A percentile compares a stretch with the other conserved stretches of the same genome.
Evolutionary conservation across 163 green algal genomes (phyloP).

Genomic region (Prototheca cutis): DNA sequence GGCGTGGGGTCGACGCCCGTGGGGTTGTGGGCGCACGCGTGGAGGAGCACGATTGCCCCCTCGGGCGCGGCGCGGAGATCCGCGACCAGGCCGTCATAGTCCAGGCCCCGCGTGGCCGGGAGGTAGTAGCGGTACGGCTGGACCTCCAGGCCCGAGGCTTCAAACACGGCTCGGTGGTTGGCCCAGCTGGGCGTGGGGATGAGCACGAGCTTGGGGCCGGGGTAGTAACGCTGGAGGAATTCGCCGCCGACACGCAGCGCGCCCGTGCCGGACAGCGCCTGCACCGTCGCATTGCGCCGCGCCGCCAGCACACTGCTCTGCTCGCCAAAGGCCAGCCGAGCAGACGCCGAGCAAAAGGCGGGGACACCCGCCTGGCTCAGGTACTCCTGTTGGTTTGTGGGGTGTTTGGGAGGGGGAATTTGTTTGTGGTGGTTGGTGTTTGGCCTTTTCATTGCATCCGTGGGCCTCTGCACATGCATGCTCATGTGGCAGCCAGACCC

Average conservation of each 20-base stretch:
- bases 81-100: conserved; percentile 83
- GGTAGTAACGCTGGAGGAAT: conserved; percentile 78
- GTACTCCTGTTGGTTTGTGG: conserved; percentile 12
- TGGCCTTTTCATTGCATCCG: too few relatives aligned
- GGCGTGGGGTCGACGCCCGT: conserved; percentile 91
- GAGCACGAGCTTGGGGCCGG: conserved; percentile 50
- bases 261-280: conserved; percentile 91
- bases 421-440: neutral
- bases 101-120: conserved; percentile 75
- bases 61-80: conserved; percentile 77
- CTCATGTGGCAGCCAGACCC: too few relatives aligned
- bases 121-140: conserved; percentile 82
- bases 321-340: conserved; percentile 70
- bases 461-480: too few relatives aligned
- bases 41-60: conserved; percentile 82
- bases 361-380: conserved; percentile 12
- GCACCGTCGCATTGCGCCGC: conserved; percentile 53
- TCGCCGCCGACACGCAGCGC: conserved; percentile 75
- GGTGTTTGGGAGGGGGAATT: too few relatives aligned
- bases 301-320: conserved; percentile 57
- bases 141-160: conserved; percentile 34
- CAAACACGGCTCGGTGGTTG: conserved; percentile 93
- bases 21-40: conserved; percentile 94
- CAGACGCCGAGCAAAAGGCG: conserved; percentile 8
- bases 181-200: conserved; percentile 72